Base-by-base conservation (phyloP, 257 asterid genomes). In the Solanum paucissectum region DNA sequence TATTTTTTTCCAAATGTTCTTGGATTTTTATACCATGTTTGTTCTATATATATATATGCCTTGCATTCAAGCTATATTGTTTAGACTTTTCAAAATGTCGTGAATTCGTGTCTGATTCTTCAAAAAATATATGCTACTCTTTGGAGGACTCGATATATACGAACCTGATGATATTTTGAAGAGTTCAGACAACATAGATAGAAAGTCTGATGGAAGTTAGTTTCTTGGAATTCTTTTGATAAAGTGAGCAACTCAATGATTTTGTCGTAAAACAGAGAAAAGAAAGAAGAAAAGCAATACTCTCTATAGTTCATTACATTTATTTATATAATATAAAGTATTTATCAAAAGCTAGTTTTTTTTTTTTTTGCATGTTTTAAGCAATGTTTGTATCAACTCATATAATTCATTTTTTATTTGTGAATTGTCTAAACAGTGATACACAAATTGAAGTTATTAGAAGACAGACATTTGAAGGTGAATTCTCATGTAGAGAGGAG, bases 91-190 rank as follows among this genome's bases (percentile, higher is more conserved):
- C n/a, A 34, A 33, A 72, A 73, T 73, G 4, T 36, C 3, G 2
- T 34, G 2, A 21, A 33, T 18, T 18, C 0, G 2, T 73, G 8
- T 9, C 1, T 29, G 12, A 69, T 29, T 5, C 1, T 13, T 16
- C 0, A 33, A 18, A 34, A 29, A 12, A 11, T 0, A 4, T 11
- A 0, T 32, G 16, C 2, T 29, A 29, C 2, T 38, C 11, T 38
- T 6, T 52, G 21, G 3, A 12, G 13, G 1, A n/a, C 0, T 3
- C 0, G 0, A 37, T 0, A 29, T 29, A 29, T 29, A 11, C 1
- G 10, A 1, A 36, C 0, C 6, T 10, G 1, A 12, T 3, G 3
- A 6, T 5, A 75, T 23, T 23, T 75, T n/a, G 0, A 23, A 21
- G 58, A n/a, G 11, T 38, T 12, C 2, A 1, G 0, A 1, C 12